Percentiles rank a stretch among this genome's conserved stretches.
phyloP scores from a whole-genome alignment of 2,329 filamentous ascomycete genomes.

The Alternaria gansuensis region DNA sequence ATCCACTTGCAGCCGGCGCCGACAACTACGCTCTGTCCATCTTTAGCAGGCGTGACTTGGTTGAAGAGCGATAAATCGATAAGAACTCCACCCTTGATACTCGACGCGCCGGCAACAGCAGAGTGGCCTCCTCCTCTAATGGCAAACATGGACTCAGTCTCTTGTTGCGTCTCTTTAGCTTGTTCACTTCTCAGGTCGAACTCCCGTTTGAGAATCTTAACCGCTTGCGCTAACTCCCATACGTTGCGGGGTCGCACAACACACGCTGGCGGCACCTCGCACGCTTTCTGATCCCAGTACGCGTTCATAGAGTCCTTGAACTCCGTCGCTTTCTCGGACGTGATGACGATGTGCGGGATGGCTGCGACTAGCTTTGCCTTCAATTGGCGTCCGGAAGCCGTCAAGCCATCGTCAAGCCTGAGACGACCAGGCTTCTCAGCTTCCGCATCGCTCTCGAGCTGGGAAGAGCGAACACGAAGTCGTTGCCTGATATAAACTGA shows the following conservation, averaged over 20 bases:
- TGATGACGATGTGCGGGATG: conserved; percentile 25
- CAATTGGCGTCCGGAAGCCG: conserved; percentile 21
- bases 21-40: conserved; percentile 22
- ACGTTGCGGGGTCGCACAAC: conserved; percentile 41
- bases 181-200: conserved; percentile 36
- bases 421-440: conserved; percentile 18
- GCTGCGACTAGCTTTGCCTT: conserved; percentile 21
- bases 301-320: conserved; percentile 28
- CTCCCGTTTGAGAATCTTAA: conserved; percentile 41
- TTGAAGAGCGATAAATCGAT: conserved; percentile 32
- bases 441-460: conserved; percentile 19
- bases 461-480: conserved; percentile 19
- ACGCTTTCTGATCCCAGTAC: conserved; percentile 50
- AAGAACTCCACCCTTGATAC: conserved; percentile 31
- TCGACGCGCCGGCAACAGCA: conserved; percentile 32
- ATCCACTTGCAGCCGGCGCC: conserved; percentile 35
- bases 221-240: conserved; percentile 41
- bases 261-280: conserved; percentile 45
- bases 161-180: neutral
- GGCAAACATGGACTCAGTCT: conserved; percentile 48
- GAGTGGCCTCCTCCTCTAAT: conserved; percentile 60
- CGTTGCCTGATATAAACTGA: conserved; percentile 21
- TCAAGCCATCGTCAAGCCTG: conserved; percentile 13
- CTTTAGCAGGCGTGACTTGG: conserved; percentile 16
- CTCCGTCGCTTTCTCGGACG: conserved; percentile 7